Evolutionary conservation across 306 rosid species (phyloP).

Genomic region (Parietaria judaica): DNA sequence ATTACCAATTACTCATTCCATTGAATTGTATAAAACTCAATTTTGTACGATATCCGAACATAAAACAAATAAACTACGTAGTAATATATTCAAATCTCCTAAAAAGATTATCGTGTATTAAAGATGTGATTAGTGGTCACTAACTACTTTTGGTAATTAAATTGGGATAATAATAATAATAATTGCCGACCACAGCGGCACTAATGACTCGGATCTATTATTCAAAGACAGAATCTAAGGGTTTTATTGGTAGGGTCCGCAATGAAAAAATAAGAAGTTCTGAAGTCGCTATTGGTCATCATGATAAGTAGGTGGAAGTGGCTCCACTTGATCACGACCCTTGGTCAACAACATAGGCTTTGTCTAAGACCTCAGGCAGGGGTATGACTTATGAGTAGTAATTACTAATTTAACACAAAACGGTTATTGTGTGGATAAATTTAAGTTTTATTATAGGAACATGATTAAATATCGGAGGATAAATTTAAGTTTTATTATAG

Average conservation of each 20-base stretch:
- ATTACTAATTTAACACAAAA: no score
- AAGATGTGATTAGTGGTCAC: background rate
- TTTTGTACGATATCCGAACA: no score
- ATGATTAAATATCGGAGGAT: no score
- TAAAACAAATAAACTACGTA: no score
- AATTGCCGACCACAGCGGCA: background rate
- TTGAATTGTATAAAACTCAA: no score
- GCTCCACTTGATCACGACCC: conserved; percentile 17
- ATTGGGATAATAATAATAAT: background rate
- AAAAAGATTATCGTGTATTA: no score
- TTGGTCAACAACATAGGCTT: background rate
- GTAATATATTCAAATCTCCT: no score
- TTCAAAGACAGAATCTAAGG: background rate
- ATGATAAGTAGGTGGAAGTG: background rate
- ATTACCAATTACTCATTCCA: no score
- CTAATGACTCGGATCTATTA: background rate
- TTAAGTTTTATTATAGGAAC: no score
- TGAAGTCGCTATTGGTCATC: background rate
- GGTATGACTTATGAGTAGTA: no score
- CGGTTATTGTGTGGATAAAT: no score
- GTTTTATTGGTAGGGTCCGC: background rate
- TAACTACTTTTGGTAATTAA: background rate
- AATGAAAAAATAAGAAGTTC: background rate
- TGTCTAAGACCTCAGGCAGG: background rate
- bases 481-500: no score